Conservation (phyloP, 78 protist genomes). For the Bodo saltans region DNA sequence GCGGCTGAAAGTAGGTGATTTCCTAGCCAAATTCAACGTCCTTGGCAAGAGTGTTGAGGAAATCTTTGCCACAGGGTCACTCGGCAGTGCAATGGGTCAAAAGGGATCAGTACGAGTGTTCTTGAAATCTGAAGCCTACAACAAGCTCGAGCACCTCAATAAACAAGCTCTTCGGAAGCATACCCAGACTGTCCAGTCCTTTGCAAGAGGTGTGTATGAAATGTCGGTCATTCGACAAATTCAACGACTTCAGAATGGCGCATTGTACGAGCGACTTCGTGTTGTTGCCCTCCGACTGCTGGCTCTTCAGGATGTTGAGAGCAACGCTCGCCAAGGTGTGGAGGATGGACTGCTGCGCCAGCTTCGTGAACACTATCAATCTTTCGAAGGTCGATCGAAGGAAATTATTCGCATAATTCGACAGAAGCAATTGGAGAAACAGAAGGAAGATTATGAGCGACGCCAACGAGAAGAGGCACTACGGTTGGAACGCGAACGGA, state of each 20-base stretch:
- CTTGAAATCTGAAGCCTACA: slow-evolving; percentile 18
- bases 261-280: not conserved
- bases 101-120: slow-evolving; percentile 3
- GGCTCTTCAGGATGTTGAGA: not conserved
- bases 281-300: not conserved
- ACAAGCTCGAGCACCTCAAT: slow-evolving; percentile 7
- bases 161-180: not conserved
- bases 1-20: not conserved
- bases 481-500: not conserved
- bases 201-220: not conserved
- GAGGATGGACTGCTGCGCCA: no score
- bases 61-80: not conserved
- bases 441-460: not conserved
- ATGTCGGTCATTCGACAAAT: not conserved
- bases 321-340: not conserved
- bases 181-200: slow-evolving; percentile 4
- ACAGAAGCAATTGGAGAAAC: not conserved
- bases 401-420: not conserved
- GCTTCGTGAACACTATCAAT: not conserved
- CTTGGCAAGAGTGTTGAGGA: not conserved
- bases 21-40: not conserved
- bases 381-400: not conserved
- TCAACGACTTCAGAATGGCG: not conserved
- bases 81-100: slow-evolving; percentile 20
- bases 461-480: not conserved